These are phyloP conservation scores for Trametes meyenii DNA, from an alignment of 768 basidiomycete species.

Conservation along the genomic window DNA sequence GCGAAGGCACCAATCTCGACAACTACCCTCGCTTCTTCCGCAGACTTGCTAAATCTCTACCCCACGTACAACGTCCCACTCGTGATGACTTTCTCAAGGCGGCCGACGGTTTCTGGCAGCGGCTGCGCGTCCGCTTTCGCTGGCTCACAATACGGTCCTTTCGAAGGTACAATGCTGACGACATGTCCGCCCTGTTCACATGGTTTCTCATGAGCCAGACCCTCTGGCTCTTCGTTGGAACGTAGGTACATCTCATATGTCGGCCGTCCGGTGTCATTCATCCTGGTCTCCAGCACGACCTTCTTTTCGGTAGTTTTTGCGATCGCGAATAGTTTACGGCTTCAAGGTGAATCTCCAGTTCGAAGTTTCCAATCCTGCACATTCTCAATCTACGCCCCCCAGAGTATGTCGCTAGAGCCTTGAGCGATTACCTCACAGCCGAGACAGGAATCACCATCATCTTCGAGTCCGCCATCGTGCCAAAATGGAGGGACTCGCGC, in stretches of 20 bases:
- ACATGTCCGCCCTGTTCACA: conserved; percentile 93
- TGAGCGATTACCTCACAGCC: conserved; percentile 91
- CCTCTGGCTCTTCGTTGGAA: conserved; percentile 93
- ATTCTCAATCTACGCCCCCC: conserved; percentile 4
- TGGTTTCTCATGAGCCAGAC: conserved; percentile 97
- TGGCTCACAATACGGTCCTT: conserved; percentile 97
- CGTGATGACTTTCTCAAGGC: conserved; percentile 88
- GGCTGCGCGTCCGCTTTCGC: conserved; percentile 88
- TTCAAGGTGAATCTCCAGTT: conserved; percentile 64
- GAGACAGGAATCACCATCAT: conserved; percentile 94
- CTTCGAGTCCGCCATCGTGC: conserved; percentile 97
- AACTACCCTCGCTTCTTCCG: conserved; percentile 83
- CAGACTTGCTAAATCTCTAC: conserved; percentile 75
- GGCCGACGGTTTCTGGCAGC: conserved; percentile 89
- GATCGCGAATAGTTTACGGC: conserved; percentile 80
- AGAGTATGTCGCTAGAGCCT: conserved; percentile 84
- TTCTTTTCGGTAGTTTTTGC: conserved; percentile 95
- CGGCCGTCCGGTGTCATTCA: not conserved
- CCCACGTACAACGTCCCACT: conserved; percentile 77
- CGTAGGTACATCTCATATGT: conserved; percentile 52
- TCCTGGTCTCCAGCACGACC: conserved; percentile 63
- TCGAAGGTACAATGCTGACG: conserved; percentile 93
- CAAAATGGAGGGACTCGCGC: conserved; percentile 94
- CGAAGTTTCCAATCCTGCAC: not conserved
- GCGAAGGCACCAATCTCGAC: conserved; percentile 40